Conservation (phyloP, 768 basidiomycete genomes). For the Candolleomyces eurysporus region DNA sequence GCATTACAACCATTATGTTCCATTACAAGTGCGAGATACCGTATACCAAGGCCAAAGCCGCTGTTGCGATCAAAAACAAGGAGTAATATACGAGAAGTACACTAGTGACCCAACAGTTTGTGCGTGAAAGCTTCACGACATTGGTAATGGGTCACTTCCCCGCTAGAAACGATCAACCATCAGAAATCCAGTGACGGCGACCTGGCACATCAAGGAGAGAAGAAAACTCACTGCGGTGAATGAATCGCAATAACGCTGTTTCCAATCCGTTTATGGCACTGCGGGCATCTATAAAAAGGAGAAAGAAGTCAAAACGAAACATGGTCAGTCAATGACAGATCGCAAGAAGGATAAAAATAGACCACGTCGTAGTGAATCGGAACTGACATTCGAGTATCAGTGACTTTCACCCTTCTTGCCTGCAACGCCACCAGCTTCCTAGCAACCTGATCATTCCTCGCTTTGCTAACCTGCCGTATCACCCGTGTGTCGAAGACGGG, state of each 20-base stretch:
- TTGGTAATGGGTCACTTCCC: conserved; percentile 95
- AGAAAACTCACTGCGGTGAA: conserved; percentile 64
- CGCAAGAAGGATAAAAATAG: background rate
- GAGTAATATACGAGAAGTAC: conserved; percentile 1
- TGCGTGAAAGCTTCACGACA: conserved; percentile 83
- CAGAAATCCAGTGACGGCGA: background rate
- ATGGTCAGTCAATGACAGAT: background rate
- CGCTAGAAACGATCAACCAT: conserved; percentile 45
- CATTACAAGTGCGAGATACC: no score
- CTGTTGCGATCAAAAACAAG: no score
- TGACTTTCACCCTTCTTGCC: conserved; percentile 80
- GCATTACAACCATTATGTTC: no score
- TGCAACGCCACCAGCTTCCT: conserved; percentile 73
- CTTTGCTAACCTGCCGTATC: conserved; percentile 65
- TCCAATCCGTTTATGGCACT: conserved; percentile 92
- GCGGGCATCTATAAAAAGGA: conserved; percentile 69
- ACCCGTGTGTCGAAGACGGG: conserved; percentile 71
- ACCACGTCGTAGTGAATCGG: conserved; percentile 7
- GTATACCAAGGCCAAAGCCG: no score
- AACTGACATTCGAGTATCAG: conserved; percentile 88
- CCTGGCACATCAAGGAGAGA: background rate
- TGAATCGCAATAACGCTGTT: conserved; percentile 94
- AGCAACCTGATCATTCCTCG: conserved; percentile 77
- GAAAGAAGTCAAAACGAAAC: background rate
- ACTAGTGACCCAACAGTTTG: conserved; percentile 41